Evolutionary conservation across 2,329 filamentous ascomycete genomes (phyloP).

Genomic region (Lecanicillium sp.): DNA sequence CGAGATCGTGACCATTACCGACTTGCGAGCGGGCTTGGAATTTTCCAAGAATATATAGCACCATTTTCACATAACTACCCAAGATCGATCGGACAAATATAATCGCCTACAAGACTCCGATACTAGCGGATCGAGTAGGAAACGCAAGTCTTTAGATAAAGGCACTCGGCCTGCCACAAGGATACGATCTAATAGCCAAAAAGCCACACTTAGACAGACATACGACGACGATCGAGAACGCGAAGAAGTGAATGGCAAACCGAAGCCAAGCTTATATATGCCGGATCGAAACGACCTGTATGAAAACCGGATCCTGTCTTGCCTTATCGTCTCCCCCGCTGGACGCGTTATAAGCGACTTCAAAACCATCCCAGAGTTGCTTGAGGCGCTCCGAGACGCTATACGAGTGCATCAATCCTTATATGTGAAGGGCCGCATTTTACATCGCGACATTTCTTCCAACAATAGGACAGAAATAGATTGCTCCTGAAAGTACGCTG

Average conservation of each 20-base stretch:
- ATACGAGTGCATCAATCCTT: conserved; percentile 28
- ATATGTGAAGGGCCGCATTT: conserved; percentile 21
- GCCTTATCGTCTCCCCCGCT: conserved; percentile 9
- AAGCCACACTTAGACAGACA: conserved; percentile 7
- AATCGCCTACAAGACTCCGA: conserved; percentile 2
- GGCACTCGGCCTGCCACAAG: conserved; percentile 7
- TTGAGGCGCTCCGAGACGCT: conserved; percentile 23
- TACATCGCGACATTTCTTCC: conserved; percentile 27
- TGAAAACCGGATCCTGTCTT: conserved; percentile 9
- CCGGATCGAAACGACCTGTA: conserved; percentile 8
- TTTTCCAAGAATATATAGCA: conserved; percentile 3
- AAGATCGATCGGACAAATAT: conserved; percentile 1
- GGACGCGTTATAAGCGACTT: conserved; percentile 16
- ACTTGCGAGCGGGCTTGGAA: conserved; percentile 3
- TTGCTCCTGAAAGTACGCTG: too few species aligned
- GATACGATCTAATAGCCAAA: conserved; percentile 8
- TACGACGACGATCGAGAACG: conserved; percentile 5
- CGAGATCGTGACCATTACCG: too few species aligned
- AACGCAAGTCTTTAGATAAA: conserved; percentile 8
- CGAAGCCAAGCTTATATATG: conserved; percentile 8
- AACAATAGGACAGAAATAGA: too few species aligned
- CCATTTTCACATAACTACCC: conserved; percentile 1
- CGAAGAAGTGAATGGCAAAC: conserved; percentile 2
- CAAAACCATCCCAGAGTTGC: conserved; percentile 19
- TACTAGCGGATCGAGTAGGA: conserved; percentile 3